Conservation (phyloP, 805 yeast species). For the Candida schatavii region DNA sequence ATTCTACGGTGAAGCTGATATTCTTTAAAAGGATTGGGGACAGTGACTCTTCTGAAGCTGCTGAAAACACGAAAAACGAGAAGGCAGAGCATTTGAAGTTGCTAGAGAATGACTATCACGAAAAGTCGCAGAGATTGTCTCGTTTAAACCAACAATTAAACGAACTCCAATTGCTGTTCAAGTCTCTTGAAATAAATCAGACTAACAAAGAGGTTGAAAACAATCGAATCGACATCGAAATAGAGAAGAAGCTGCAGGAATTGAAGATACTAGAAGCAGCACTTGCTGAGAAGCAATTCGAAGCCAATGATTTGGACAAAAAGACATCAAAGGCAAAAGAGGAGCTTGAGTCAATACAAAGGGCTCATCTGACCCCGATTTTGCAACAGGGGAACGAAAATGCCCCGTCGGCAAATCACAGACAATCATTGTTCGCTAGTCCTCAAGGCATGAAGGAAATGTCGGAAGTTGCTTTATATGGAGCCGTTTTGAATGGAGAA, state of each 20-base stretch:
- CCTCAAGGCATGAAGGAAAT: conserved; percentile 31
- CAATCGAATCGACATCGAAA: not conserved
- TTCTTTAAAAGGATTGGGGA: conserved; percentile 26
- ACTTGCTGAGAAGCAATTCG: not conserved
- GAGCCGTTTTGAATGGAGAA: conserved; percentile 33
- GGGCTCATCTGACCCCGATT: not conserved
- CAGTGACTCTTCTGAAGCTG: conserved; percentile 2
- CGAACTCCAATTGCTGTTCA: conserved; percentile 14
- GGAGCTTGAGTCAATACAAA: not conserved
- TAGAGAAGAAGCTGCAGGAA: conserved; percentile 8
- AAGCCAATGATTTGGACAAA: not conserved
- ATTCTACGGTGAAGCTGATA: conserved; percentile 17
- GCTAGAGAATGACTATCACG: conserved; percentile 21
- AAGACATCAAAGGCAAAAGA: not conserved
- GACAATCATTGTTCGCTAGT: conserved; percentile 13
- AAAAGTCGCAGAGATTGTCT: conserved; percentile 17
- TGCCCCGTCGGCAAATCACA: not conserved
- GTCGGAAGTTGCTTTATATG: conserved; percentile 36
- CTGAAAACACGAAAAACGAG: conserved; percentile 14
- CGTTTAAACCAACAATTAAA: conserved; percentile 14
- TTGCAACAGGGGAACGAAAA: not conserved
- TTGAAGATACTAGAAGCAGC: not conserved
- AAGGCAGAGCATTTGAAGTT: conserved; percentile 19
- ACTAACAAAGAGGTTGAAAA: conserved; percentile 3
- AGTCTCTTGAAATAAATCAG: conserved; percentile 6